These are phyloP conservation scores for Cafeteria roenbergensis DNA, from an alignment of 108 stramenopile species.

Conservation along the genomic window DNA sequence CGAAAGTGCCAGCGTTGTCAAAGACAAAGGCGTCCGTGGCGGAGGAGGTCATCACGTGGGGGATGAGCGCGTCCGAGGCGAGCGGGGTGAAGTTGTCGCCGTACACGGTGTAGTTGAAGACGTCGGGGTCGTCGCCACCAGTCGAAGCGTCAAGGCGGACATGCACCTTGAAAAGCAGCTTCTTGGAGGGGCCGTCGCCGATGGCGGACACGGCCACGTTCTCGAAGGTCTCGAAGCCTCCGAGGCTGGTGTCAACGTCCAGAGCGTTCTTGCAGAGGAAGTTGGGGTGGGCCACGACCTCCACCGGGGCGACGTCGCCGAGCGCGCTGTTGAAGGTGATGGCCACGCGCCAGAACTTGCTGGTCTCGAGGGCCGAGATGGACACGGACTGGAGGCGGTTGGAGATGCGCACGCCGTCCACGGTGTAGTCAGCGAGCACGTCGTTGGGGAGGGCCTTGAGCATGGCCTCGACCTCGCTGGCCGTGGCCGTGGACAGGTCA, in stretches of 20 bases:
- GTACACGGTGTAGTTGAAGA: neutral
- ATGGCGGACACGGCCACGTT: neutral
- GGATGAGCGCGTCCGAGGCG: neutral
- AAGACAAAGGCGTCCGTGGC: neutral
- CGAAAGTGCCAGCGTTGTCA: neutral
- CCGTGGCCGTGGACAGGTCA: neutral
- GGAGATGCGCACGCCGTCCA: neutral
- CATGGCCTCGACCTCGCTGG: neutral
- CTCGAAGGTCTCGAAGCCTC: neutral
- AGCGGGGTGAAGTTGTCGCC: neutral
- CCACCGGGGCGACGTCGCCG: neutral
- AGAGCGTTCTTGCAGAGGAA: neutral
- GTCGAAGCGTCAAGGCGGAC: neutral
- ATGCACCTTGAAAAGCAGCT: neutral
- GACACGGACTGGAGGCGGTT: neutral
- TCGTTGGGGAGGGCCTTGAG: conserved; percentile 14
- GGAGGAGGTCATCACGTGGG: neutral
- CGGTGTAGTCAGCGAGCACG: conserved; percentile 6
- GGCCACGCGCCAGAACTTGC: neutral
- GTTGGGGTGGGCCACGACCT: neutral
- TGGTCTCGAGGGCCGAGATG: neutral
- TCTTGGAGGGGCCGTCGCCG: neutral
- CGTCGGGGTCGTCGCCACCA: neutral
- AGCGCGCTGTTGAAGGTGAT: neutral
- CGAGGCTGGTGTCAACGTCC: neutral